Evolutionary conservation across 2,329 filamentous ascomycete species (phyloP).

Genomic region (Fusarium keratoplasticum): DNA sequence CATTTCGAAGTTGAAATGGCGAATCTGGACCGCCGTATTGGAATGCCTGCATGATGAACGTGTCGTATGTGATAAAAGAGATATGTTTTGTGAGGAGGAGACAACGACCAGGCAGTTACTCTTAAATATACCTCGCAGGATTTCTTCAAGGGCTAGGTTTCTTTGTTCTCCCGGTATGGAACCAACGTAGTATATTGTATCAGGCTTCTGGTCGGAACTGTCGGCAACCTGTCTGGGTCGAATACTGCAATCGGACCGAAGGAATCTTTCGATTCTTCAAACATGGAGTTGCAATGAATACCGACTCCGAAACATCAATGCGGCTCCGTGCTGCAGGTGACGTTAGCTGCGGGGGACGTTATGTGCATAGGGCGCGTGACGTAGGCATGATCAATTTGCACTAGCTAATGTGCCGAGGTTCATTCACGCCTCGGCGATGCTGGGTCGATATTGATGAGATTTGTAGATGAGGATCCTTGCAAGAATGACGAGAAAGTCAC

Average conservation of each 20-base stretch:
- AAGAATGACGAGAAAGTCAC: background rate
- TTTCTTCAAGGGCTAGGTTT: background rate
- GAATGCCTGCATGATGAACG: slow-evolving; percentile 18
- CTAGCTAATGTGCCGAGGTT: background rate
- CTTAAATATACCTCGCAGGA: background rate
- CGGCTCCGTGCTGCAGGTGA: background rate
- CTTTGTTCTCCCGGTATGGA: background rate
- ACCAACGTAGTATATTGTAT: background rate
- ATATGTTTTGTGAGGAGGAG: background rate
- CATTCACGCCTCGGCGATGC: background rate
- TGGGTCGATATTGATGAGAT: background rate
- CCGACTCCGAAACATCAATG: background rate
- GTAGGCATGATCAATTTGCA: background rate
- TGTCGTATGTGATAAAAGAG: background rate
- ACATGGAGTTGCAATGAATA: background rate
- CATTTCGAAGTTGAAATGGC: background rate
- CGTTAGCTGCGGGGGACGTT: background rate
- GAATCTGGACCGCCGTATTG: background rate
- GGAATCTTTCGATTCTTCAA: background rate
- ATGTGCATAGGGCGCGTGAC: background rate
- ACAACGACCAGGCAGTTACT: background rate
- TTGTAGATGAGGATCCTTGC: background rate
- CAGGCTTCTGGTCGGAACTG: background rate
- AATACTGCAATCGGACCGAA: background rate
- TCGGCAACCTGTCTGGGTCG: background rate